These are phyloP conservation scores for Falciphora oryzae DNA, from an alignment of 2,329 filamentous ascomycete species.

Conservation along the genomic window DNA sequence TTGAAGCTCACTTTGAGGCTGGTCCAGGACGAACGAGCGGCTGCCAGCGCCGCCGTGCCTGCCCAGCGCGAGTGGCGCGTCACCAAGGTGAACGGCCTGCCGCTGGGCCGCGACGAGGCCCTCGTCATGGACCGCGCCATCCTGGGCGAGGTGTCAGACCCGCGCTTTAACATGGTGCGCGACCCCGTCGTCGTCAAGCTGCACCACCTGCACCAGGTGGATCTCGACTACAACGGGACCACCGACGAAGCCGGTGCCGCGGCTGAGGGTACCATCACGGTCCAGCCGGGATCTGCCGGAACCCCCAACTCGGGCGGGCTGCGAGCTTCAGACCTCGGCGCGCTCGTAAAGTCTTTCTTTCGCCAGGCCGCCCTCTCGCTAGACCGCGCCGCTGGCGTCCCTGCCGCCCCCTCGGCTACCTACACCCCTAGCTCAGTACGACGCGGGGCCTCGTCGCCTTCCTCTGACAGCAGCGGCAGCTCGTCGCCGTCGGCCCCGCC, in stretches of 20 bases:
- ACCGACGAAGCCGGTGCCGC: conserved; percentile 9
- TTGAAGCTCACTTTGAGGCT: conserved; percentile 62
- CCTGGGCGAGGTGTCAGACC: conserved; percentile 70
- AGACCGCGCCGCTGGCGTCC: conserved; percentile 21
- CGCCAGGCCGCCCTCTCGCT: conserved; percentile 39
- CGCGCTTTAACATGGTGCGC: conserved; percentile 74
- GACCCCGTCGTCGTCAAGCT: conserved; percentile 46
- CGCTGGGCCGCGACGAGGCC: conserved; percentile 81
- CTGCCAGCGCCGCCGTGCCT: neutral
- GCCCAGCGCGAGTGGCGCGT: conserved; percentile 57
- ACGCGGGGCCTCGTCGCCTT: neutral
- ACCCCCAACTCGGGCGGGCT: conserved; percentile 3
- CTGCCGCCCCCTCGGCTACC: conserved; percentile 14
- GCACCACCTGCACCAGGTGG: conserved; percentile 51
- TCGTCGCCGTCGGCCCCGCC: neutral
- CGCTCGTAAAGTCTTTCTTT: conserved; percentile 41
- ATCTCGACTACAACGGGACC: conserved; percentile 54
- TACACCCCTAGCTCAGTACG: neutral
- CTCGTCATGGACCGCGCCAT: conserved; percentile 74
- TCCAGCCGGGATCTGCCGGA: neutral
- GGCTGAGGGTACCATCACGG: neutral
- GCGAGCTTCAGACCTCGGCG: conserved; percentile 26
- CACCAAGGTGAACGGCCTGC: conserved; percentile 72
- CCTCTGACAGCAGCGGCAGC: neutral
- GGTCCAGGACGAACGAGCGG: conserved; percentile 40